Evolutionary conservation across 164 flowering plant species (phyloP).

Genomic region (Hamamelis virginiana): DNA sequence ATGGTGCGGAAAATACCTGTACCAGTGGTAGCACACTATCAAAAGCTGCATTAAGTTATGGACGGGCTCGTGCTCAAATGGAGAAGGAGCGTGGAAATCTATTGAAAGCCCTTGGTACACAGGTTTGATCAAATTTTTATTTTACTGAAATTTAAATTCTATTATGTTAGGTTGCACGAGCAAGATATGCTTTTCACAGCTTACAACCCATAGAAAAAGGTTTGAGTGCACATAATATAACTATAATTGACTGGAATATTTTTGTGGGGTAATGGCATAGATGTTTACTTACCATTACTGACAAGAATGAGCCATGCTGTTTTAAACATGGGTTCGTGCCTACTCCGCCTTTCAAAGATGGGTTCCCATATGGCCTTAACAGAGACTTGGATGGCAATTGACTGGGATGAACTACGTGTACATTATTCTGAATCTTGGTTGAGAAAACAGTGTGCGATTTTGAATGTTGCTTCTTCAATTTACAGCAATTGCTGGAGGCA

Average conservation of each 20-base stretch:
- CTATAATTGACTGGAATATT: background rate
- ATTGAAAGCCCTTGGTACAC: constrained; percentile 81
- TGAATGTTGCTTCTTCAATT: background rate
- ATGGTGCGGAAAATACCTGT: constrained; percentile 84
- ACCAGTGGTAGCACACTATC: constrained; percentile 77
- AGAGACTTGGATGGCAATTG: background rate
- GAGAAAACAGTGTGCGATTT: background rate
- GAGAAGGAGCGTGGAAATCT: constrained; percentile 84
- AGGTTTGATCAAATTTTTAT: constrained; percentile 49
- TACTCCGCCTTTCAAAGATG: background rate
- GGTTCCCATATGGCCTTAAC: background rate
- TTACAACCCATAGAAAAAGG: background rate
- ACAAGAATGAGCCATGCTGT: background rate
- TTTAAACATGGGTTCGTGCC: background rate
- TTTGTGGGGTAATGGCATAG: background rate
- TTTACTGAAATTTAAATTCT: background rate
- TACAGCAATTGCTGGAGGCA: background rate
- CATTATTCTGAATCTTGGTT: background rate
- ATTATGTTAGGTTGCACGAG: background rate
- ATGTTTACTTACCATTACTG: background rate
- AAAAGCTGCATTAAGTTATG: constrained; percentile 72
- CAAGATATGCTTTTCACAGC: background rate
- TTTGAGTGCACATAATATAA: background rate
- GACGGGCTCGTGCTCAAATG: constrained; percentile 72
- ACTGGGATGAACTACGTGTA: background rate